Base-by-base conservation (phyloP, 169 alveolate genomes). In the Theileria sp. region DNA sequence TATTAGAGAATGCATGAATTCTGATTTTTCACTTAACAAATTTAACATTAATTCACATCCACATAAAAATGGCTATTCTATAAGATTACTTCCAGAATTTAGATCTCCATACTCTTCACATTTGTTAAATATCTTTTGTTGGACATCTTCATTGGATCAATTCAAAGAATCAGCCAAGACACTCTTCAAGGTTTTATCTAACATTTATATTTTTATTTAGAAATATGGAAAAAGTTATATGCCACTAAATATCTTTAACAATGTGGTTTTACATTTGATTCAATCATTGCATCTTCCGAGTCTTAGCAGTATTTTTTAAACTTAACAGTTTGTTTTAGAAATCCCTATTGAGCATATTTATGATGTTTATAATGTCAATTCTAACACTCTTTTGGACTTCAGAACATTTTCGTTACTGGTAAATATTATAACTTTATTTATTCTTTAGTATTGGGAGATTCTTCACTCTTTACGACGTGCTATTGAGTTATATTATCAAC, bases 371-470 rank as follows among this genome's bases (percentile, higher is more conserved):
- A 79, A 77, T 15, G 62, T 83, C 7, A 71, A 49, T 26, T 19
- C 62, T 8, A 82, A 77, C 19, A 23, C 82, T 2, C 3, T 64
- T 1, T 32, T 83, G 26, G 80, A 78, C 73, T 7, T 25, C 30
- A 60, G 80, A n/a, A 79, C 85, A 17, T 83, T 83, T 58, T 54
- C 68, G 25, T 13, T 74, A 23, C 58, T 74, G 80, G 80, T 74
- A 58, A n/a, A 12, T 7, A 8, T 28, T 28, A 6, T 15, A 0
- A 23, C 12, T 7, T 30, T 51, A 19, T 51, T 62, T 1, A 25
- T 21, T 26, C 9, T 76, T 34, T 28, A 74, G 81, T 83, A 83
- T 36, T 83, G 89, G 89, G 89, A 83, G 26, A 38, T 83, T 21
- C 62, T 75, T 23, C 85, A 83, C 34, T 17, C 66, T 7, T 23